Conservation (phyloP, 2,329 filamentous ascomycete species). For the Ascochyta fabae region DNA sequence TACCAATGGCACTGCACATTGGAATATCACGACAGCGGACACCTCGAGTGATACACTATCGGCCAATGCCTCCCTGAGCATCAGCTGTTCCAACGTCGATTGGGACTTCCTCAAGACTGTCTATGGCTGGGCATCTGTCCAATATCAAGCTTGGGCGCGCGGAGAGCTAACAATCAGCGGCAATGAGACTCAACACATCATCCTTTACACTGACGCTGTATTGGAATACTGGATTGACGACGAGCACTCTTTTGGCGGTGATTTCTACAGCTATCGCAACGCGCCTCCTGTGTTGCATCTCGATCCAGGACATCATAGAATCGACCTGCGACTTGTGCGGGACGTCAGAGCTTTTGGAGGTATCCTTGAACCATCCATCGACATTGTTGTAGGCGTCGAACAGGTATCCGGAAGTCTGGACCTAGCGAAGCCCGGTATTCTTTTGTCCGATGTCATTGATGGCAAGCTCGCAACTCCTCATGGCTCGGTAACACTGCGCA, state of each 20-base stretch:
- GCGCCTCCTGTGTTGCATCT: constrained; percentile 60
- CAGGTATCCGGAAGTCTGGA: constrained; percentile 38
- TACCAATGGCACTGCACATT: constrained; percentile 57
- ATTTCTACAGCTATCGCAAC: constrained; percentile 60
- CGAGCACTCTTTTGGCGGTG: constrained; percentile 62
- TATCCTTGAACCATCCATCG: constrained; percentile 54
- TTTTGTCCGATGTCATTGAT: constrained; percentile 61
- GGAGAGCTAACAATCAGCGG: constrained; percentile 54
- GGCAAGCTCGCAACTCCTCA: constrained; percentile 55
- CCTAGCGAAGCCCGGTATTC: constrained; percentile 42
- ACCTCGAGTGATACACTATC: constrained; percentile 28
- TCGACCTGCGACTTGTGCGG: constrained; percentile 61
- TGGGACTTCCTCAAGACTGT: constrained; percentile 60
- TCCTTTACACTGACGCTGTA: constrained; percentile 56
- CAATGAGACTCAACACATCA: constrained; percentile 44
- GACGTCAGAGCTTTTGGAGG: constrained; percentile 65
- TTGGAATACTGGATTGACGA: constrained; percentile 62
- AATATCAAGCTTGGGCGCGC: constrained; percentile 65
- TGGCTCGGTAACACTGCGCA: constrained; percentile 59
- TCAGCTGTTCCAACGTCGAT: constrained; percentile 60
- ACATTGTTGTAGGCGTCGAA: constrained; percentile 44
- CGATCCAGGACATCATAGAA: constrained; percentile 56
- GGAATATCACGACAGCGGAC: constrained; percentile 52
- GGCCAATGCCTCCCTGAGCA: constrained; percentile 49
- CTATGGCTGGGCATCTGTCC: constrained; percentile 65